A percentile compares a stretch with the other conserved stretches of the same genome.
Conservation (phyloP, 257 asterid genomes). For the Nicotiana sylvestris region DNA sequence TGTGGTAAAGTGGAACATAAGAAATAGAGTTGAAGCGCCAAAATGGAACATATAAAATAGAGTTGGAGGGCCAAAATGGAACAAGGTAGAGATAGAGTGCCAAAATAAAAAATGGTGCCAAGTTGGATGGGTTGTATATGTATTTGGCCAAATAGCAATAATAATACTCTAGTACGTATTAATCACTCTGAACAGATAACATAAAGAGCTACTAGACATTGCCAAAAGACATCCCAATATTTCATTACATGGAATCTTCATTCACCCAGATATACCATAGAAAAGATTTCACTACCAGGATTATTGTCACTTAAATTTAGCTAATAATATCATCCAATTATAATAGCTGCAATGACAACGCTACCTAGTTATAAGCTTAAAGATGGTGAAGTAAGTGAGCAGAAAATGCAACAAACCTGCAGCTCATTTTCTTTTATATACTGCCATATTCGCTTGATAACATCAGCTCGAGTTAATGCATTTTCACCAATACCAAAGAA, state of each 20-base stretch:
- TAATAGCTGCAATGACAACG: not conserved
- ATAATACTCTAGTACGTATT: not conserved
- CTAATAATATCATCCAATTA: not conserved
- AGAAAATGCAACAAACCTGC: conserved; percentile 29
- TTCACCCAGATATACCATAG: not conserved
- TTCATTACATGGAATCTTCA: not conserved
- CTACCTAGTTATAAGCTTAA: not conserved
- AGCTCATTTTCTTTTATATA: conserved; percentile 40
- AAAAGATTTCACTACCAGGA: not conserved
- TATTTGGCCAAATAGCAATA: no score
- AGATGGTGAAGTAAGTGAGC: not conserved
- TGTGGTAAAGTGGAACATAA: no score
- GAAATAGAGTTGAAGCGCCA: no score
- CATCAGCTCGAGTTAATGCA: conserved; percentile 31
- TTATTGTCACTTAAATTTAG: not conserved
- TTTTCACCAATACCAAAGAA: conserved; percentile 35
- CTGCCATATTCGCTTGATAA: conserved; percentile 39
- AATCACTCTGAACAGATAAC: not conserved
- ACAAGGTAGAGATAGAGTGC: no score
- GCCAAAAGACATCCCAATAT: not conserved
- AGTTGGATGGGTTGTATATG: no score
- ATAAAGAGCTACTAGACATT: not conserved
- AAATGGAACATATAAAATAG: no score
- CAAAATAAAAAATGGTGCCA: no score
- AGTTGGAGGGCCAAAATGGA: no score